Conservation (phyloP, 140 eudicot species). For the Anethum foeniculum region DNA sequence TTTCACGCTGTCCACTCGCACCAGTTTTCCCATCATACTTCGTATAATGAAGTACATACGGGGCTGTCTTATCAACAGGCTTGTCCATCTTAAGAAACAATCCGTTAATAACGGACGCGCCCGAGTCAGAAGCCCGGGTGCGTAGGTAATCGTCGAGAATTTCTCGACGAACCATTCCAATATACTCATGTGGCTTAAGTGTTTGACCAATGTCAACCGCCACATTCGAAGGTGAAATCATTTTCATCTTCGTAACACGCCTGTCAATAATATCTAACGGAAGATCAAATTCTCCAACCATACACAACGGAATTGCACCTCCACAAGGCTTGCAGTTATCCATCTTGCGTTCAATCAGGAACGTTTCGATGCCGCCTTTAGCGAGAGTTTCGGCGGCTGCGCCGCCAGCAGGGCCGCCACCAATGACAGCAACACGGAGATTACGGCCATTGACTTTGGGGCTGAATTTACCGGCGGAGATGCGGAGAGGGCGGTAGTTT, state of each 20-base stretch:
- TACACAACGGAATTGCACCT: conserved; percentile 95
- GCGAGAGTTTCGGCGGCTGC: conserved; percentile 91
- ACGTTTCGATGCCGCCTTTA: conserved; percentile 79
- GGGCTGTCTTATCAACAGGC: conserved; percentile 37
- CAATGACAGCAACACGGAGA: conserved; percentile 86
- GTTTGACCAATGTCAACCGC: conserved; percentile 95
- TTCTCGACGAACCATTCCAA: conserved; percentile 98
- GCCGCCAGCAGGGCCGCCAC: conserved; percentile 99
- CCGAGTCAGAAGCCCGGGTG: conserved; percentile 59
- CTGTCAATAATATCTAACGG: conserved; percentile 93
- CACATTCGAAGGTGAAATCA: conserved; percentile 95
- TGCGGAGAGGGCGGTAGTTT: conserved; percentile 35
- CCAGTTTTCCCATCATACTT: conserved; percentile 56
- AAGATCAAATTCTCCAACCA: conserved; percentile 94
- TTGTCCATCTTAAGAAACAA: conserved; percentile 73
- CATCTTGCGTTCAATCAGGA: conserved; percentile 71
- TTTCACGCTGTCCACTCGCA: conserved; percentile 37
- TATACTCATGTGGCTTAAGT: conserved; percentile 84
- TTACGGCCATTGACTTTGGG: conserved; percentile 79
- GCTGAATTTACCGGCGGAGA: conserved; percentile 53
- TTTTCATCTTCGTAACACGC: conserved; percentile 87
- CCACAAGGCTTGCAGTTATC: conserved; percentile 98
- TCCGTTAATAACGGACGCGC: conserved; percentile 74
- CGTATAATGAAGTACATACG: conserved; percentile 62
- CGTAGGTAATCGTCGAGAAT: conserved; percentile 83